Evolutionary conservation across 164 flowering plant species (phyloP), one percentile per base, ranked within the genome.

Genomic region (Annona cherimola): DNA sequence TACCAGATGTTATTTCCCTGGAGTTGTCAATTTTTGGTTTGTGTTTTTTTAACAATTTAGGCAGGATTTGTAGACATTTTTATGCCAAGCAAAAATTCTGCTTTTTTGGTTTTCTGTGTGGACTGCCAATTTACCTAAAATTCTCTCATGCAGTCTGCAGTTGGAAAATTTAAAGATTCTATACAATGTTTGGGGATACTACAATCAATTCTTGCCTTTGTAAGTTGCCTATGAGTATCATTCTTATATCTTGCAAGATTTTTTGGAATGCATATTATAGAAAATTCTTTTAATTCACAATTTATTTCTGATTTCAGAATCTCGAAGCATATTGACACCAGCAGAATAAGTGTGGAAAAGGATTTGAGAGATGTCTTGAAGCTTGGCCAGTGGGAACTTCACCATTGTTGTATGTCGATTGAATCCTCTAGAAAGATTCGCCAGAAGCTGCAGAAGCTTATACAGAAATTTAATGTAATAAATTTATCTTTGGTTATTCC

Each of bases 181-280:
- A 42, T 95, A 87, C 87, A 93, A 95, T 76, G 41, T 87, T 16
- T 86, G 88, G 77, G 99, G 98, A 59, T 89, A 81, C 75, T 85
- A 91, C 70, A 74, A 85, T 41, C 99, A 95, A 78, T 89, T 83
- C 75, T 78, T 90, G 79, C 97, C 99, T 63, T 46, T 71, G 99
- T 94, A 75, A 86, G 95, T 83, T 43, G n/a, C 41, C 50, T 61
- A 12, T 3, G 35, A 43, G 6, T n/a, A 3, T 9, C 55, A 2
- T 63, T 57, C 41, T 66, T 54, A 12, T 5, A 4, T n/a, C 14
- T 26, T 64, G 35, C 41, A 26, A 26, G 55, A 46, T 42, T 43
- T 67, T 2, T 39, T 6, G 20, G 35, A 26, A 41, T 41, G 16
- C 18, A 63, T 40, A 43, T 66, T 50, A 11, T 71, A 64, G 12